A percentile compares a stretch with the other conserved stretches of the same genome.
These are phyloP conservation scores for Botrytis squamosa DNA, from an alignment of 2,329 filamentous ascomycete genomes.

Conservation along the genomic window DNA sequence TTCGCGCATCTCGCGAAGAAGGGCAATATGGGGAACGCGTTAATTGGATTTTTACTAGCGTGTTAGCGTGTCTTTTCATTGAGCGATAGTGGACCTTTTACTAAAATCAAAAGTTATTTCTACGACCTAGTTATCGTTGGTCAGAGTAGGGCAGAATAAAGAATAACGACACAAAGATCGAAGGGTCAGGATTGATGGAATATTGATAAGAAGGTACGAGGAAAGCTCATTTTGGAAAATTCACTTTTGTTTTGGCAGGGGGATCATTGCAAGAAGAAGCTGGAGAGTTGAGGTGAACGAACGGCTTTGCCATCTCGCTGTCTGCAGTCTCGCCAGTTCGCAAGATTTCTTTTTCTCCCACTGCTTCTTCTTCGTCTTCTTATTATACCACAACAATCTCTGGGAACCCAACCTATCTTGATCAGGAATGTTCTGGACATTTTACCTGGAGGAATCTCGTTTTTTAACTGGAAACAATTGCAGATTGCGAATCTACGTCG, in stretches of 20 bases:
- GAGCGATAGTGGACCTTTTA: background rate
- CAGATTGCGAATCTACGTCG: background rate
- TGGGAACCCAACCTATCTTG: background rate
- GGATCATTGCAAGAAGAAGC: background rate
- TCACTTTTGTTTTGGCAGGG: background rate
- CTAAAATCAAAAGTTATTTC: slow-evolving; percentile 5
- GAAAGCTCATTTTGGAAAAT: background rate
- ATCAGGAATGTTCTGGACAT: background rate
- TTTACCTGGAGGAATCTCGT: background rate
- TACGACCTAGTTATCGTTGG: background rate
- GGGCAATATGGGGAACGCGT: slow-evolving; percentile 14
- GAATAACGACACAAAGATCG: background rate
- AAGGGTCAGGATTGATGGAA: background rate
- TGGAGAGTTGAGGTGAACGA: too few species aligned
- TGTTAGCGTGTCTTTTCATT: background rate
- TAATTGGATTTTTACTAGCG: slow-evolving; percentile 13
- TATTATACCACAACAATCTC: background rate
- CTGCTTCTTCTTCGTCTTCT: background rate
- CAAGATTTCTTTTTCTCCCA: background rate
- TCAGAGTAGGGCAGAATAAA: background rate
- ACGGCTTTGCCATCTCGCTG: background rate
- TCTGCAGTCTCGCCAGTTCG: background rate
- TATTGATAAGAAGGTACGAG: background rate
- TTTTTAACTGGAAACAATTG: background rate
- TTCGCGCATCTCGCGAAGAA: slow-evolving; percentile 22